Conservation (phyloP, 805 yeast genomes). For the Starmera dryadoides region DNA sequence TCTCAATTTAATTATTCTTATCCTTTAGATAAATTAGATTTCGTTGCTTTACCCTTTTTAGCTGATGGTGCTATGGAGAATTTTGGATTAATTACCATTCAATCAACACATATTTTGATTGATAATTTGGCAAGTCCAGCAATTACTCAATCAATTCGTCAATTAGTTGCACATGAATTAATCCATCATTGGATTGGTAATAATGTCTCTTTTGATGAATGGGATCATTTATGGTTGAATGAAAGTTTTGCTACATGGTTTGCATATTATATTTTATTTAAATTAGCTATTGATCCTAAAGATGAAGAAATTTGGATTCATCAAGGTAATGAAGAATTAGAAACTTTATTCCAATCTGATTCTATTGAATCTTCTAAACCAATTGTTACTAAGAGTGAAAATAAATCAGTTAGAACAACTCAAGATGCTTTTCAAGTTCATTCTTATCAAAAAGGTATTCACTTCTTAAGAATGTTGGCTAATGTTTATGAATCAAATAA, state of each 20-base stretch:
- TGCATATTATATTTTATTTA: slow-evolving; percentile 40
- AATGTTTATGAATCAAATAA: slow-evolving; percentile 29
- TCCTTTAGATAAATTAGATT: slow-evolving; percentile 60
- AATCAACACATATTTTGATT: slow-evolving; percentile 41
- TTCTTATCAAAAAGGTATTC: slow-evolving; percentile 56
- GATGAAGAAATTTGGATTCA: slow-evolving; percentile 27
- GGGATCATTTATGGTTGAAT: slow-evolving; percentile 67
- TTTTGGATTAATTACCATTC: slow-evolving; percentile 60
- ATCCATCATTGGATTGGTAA: slow-evolving; percentile 82
- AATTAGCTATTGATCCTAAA: slow-evolving; percentile 15
- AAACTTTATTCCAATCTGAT: slow-evolving; percentile 30
- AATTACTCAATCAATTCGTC: slow-evolving; percentile 32
- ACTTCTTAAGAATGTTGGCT: slow-evolving; percentile 45
- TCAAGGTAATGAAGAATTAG: slow-evolving; percentile 22
- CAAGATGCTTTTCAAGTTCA: slow-evolving; percentile 41
- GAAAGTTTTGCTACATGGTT: slow-evolving; percentile 76
- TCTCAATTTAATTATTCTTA: slow-evolving; percentile 34
- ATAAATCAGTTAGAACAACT: slow-evolving; percentile 25
- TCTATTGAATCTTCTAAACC: slow-evolving; percentile 23
- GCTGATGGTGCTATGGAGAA: slow-evolving; percentile 80
- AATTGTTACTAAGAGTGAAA: slow-evolving; percentile 26
- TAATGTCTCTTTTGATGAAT: slow-evolving; percentile 55
- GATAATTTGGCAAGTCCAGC: slow-evolving; percentile 22
- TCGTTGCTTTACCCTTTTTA: slow-evolving; percentile 62
- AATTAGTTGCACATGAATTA: slow-evolving; percentile 62